A percentile compares a stretch with the other conserved stretches of the same genome.
These are phyloP conservation scores for Tilletiaria anomala DNA, from an alignment of 1,284 basidiomycete genomes.

Conservation along the genomic window DNA sequence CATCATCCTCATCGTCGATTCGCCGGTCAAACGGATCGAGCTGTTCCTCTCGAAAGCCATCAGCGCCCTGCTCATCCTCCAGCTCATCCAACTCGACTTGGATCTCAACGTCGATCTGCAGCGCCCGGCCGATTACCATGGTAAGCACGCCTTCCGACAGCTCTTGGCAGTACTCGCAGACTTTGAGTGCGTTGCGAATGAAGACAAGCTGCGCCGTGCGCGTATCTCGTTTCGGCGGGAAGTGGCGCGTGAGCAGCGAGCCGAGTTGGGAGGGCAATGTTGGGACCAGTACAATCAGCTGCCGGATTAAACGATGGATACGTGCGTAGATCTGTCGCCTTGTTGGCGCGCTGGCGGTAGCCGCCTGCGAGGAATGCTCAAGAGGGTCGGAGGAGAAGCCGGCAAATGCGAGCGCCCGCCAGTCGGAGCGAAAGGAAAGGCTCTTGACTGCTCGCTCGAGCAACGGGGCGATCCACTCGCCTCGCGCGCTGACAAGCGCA, in stretches of 20 bases:
- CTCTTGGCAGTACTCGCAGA: slow-evolving; percentile 80
- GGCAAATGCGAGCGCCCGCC: background rate
- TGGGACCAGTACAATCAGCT: slow-evolving; percentile 69
- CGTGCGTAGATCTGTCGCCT: slow-evolving; percentile 72
- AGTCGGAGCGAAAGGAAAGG: slow-evolving; percentile 8
- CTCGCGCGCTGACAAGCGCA: slow-evolving; percentile 80
- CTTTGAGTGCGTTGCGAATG: slow-evolving; percentile 70
- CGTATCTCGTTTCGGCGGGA: slow-evolving; percentile 84
- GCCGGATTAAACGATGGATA: slow-evolving; percentile 66
- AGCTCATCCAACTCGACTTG: slow-evolving; percentile 87
- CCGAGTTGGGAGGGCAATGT: slow-evolving; percentile 46
- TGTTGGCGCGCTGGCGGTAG: slow-evolving; percentile 41
- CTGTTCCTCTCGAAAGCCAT: slow-evolving; percentile 28
- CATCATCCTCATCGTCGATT: slow-evolving; percentile 49
- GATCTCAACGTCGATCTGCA: slow-evolving; percentile 95
- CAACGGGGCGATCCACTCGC: slow-evolving; percentile 76
- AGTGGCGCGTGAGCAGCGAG: slow-evolving; percentile 65
- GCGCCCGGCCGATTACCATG: slow-evolving; percentile 73
- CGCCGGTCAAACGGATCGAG: slow-evolving; percentile 58
- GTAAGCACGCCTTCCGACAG: slow-evolving; percentile 69
- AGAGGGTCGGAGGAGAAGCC: background rate
- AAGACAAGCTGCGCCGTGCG: slow-evolving; percentile 72
- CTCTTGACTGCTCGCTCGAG: slow-evolving; percentile 46
- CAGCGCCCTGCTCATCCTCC: slow-evolving; percentile 51
- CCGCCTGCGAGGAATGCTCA: background rate